These are phyloP conservation scores for Vachellia collinsii DNA, from an alignment of 306 rosid genomes.

Conservation along the genomic window DNA sequence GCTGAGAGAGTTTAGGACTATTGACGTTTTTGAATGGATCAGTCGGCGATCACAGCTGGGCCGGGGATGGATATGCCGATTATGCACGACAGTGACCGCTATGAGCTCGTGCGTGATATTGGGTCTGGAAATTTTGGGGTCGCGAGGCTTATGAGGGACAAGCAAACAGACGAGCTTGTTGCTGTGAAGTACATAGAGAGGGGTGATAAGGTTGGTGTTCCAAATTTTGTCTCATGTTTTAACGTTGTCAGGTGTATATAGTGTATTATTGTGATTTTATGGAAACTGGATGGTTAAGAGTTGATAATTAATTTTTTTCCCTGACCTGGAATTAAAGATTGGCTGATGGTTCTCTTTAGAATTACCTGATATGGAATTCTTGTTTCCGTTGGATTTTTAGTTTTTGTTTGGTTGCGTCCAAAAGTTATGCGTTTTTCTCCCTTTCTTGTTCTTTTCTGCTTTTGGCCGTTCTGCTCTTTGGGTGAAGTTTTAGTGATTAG, in stretches of 20 bases:
- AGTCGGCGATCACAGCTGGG: constrained; percentile 5
- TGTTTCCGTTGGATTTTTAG: constrained; percentile 12
- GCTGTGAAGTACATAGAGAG: constrained; percentile 27
- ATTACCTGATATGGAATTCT: constrained; percentile 7
- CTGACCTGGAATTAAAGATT: not conserved
- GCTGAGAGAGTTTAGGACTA: not conserved
- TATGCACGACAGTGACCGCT: constrained; percentile 14
- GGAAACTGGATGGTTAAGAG: not conserved
- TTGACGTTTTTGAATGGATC: constrained; percentile 21
- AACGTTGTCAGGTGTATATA: not conserved
- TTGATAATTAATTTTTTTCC: not conserved
- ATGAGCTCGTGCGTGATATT: constrained; percentile 25
- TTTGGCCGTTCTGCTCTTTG: not conserved
- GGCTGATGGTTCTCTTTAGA: not conserved
- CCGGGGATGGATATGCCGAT: constrained; percentile 18
- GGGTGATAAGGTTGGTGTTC: constrained; percentile 13
- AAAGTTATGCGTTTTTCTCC: not conserved
- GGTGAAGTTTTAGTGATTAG: not conserved
- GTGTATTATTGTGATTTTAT: not conserved
- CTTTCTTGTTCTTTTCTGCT: not conserved
- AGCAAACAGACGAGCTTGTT: constrained; percentile 22
- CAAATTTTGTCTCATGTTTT: not conserved
- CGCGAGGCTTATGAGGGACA: constrained; percentile 25
- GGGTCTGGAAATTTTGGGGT: constrained; percentile 29
- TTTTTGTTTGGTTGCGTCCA: constrained; percentile 33